Conservation (phyloP, 1,284 basidiomycete species). For the Phylloporus gajari region DNA sequence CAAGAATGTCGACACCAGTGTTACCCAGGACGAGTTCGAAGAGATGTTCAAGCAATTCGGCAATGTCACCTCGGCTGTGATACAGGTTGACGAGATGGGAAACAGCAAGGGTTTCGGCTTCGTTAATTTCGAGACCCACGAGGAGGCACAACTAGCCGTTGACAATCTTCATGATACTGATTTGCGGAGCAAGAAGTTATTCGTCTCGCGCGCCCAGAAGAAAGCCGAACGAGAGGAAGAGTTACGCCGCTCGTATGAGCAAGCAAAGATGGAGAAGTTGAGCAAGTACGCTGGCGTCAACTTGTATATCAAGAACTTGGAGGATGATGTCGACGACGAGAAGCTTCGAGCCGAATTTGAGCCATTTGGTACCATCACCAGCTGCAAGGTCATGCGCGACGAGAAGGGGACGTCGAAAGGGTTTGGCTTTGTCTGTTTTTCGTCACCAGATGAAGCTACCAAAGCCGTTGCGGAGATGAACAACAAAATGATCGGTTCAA, state of each 20-base stretch:
- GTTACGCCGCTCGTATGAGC: conserved; percentile 93
- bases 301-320: conserved; percentile 98
- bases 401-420: conserved; percentile 93
- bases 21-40: conserved; percentile 89
- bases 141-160: conserved; percentile 91
- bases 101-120: conserved; percentile 98
- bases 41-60: conserved; percentile 87
- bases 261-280: conserved; percentile 96
- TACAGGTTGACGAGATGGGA: conserved; percentile 86
- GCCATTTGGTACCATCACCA: conserved; percentile 96
- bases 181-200: conserved; percentile 89
- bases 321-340: conserved; percentile 95
- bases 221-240: conserved; percentile 99
- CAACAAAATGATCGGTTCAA: conserved; percentile 99
- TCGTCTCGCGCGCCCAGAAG: conserved; percentile 98
- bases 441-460: conserved; percentile 97
- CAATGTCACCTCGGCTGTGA: conserved; percentile 87
- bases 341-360: conserved; percentile 96
- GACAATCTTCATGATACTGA: conserved; percentile 92
- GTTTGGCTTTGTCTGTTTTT: conserved; percentile 99
- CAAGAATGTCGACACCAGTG: conserved; percentile 94
- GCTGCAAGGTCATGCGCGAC: conserved; percentile 99
- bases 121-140: conserved; percentile 95
- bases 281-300: conserved; percentile 99
- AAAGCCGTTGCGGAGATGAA: conserved; percentile 99